Percentiles rank a stretch among this genome's conserved stretches.
phyloP scores from a whole-genome alignment of 352 stramenopile species.

The Pythium sukuiense region DNA sequence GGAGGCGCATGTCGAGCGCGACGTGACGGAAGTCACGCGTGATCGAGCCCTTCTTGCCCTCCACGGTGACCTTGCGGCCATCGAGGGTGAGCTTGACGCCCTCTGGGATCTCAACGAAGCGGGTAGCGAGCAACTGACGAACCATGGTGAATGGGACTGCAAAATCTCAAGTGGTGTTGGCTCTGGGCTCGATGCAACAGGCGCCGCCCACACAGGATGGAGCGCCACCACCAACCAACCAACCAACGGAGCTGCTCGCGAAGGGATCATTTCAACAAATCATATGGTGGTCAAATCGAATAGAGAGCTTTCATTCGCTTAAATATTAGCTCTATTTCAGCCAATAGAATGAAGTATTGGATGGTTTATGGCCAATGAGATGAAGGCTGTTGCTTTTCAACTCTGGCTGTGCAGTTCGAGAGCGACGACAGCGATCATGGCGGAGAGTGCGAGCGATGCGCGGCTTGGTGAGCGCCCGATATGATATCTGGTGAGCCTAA shows the following conservation, averaged over 20 bases:
- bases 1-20: conserved; percentile 93
- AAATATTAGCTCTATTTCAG: conserved; percentile 1
- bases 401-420: neutral
- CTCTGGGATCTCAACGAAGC: conserved; percentile 93
- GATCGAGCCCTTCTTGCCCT: conserved; percentile 94
- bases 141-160: conserved; percentile 68
- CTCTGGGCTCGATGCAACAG: neutral
- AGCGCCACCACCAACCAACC: conserved; percentile 18
- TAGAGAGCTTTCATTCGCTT: conserved; percentile 11
- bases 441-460: conserved; percentile 10
- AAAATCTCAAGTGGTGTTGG: conserved; percentile 64
- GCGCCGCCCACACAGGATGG: neutral
- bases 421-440: conserved; percentile 13
- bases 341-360: conserved; percentile 7
- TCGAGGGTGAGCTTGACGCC: conserved; percentile 94
- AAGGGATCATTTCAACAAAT: conserved; percentile 22
- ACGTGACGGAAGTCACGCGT: conserved; percentile 97
- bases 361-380: conserved; percentile 19
- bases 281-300: neutral
- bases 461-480: conserved; percentile 13
- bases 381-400: neutral
- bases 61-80: conserved; percentile 95
- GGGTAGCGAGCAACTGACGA: conserved; percentile 91
- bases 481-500: neutral
- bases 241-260: conserved; percentile 15